Evolutionary conservation across 2,329 filamentous ascomycete species (phyloP).

Genomic region (Penicillium sp.): DNA sequence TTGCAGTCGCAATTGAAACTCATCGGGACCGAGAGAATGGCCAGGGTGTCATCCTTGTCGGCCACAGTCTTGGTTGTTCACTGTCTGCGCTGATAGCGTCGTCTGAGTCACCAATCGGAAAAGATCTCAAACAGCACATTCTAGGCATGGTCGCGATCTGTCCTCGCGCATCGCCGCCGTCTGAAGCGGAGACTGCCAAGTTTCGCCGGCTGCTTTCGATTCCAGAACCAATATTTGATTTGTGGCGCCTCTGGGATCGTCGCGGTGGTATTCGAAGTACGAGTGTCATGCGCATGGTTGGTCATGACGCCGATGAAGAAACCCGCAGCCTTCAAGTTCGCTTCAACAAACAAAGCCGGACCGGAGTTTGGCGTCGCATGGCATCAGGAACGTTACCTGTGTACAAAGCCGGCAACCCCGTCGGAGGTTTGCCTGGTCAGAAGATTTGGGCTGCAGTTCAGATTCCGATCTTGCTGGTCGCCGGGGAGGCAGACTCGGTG

Average conservation of each 20-base stretch:
- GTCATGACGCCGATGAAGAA: constrained; percentile 35
- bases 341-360: constrained; percentile 73
- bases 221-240: constrained; percentile 62
- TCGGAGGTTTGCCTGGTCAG: constrained; percentile 62
- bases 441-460: constrained; percentile 66
- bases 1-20: constrained; percentile 67
- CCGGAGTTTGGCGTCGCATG: constrained; percentile 77
- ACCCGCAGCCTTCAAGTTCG: constrained; percentile 40
- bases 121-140: constrained; percentile 57
- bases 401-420: constrained; percentile 45
- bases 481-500: constrained; percentile 68
- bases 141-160: constrained; percentile 75
- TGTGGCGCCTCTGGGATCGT: constrained; percentile 72
- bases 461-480: constrained; percentile 71
- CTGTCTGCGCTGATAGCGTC: constrained; percentile 67
- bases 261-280: constrained; percentile 70
- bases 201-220: constrained; percentile 59
- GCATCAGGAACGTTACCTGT: constrained; percentile 63
- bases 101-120: constrained; percentile 47
- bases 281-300: constrained; percentile 70
- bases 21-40: constrained; percentile 59
- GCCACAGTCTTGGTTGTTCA: constrained; percentile 85
- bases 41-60: constrained; percentile 73
- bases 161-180: constrained; percentile 62
- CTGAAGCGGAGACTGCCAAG: constrained; percentile 46